Base-by-base conservation (phyloP, 2,329 filamentous ascomycete genomes). In the Penicillium psychrosexuale region DNA sequence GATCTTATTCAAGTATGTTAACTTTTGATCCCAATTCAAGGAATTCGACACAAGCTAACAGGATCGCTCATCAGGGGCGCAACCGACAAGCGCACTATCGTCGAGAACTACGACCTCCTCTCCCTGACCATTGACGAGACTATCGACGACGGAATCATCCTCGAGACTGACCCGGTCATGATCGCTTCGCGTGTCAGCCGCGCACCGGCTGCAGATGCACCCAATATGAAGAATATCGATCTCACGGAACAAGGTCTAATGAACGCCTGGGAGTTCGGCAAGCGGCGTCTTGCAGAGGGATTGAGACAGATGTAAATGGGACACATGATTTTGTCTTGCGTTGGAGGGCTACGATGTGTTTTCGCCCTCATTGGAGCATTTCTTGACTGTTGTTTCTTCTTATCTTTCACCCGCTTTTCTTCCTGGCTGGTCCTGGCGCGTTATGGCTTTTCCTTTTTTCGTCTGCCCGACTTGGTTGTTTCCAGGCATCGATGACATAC, bases 71-170 rank as follows among this genome's bases (percentile, higher is more conserved):
- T 40, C 63, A 96, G 91, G 76, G 93, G 95, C 82, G 91, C 91
- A 33, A 92, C 95, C 47, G 94, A 99, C 80, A 97, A 97, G 83
- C 88, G 94, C 64, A 97, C 94, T 55, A 91, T 97, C 63, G 88
- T 97, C 69, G 94, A 99, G 78, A 97, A 97, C 83, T 99, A 97
- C 80, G 94, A 97, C 75, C 84, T 97, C 22, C 90, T 97, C 59
- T 89, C 91, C 13, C 84, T 99, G 51, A 90, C 92, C 42, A 90
- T 99, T 61, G 94, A 99, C 75, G 94, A 99, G 76, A 93, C 95
- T 59, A 85, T 95, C 51, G 91, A 96, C 75, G 91, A 96, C 70
- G 94, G 94, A 57, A 95, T 97, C 71, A 93, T 99, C 66, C 85
- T 99, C 58, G 94, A 99, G 79, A 97, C 93, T 0, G 94, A 99